These are phyloP conservation scores for Aspergillus haitiensis DNA, from an alignment of 495 filamentous ascomycete genomes.

Conservation along the genomic window DNA sequence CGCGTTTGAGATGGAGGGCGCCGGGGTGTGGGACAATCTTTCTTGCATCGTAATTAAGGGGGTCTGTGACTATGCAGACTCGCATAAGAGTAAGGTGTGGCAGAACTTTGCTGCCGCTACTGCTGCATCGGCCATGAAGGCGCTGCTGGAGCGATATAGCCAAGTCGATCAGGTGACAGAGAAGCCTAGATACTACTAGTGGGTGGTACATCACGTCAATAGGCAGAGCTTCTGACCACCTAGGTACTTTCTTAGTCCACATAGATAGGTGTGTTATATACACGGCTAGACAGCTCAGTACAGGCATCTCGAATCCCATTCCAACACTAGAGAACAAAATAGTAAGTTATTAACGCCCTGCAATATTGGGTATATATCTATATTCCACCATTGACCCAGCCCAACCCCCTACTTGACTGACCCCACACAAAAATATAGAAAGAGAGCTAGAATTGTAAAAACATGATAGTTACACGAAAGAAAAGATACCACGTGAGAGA, in stretches of 20 bases:
- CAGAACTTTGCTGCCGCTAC: slow-evolving; percentile 26
- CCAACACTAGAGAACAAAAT: too few species aligned
- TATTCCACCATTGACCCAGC: too few species aligned
- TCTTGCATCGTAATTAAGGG: slow-evolving; percentile 35
- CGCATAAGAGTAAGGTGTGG: slow-evolving; percentile 40
- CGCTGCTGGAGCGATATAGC: slow-evolving; percentile 14
- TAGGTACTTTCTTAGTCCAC: not conserved
- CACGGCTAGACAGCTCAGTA: too few species aligned
- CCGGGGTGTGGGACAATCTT: slow-evolving; percentile 35
- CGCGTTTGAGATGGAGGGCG: slow-evolving; percentile 51
- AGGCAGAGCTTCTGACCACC: not conserved
- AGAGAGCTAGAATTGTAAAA: too few species aligned
- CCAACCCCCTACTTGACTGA: too few species aligned
- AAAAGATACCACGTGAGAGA: not conserved
- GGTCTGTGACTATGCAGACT: slow-evolving; percentile 39
- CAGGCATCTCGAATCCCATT: too few species aligned
- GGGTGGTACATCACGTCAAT: not conserved
- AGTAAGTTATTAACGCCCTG: too few species aligned
- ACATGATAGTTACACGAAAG: not conserved
- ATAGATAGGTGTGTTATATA: too few species aligned
- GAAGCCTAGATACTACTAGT: not conserved
- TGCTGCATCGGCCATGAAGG: slow-evolving; percentile 34
- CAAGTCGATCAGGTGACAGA: not conserved
- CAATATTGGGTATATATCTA: too few species aligned
- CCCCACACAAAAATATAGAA: too few species aligned